phyloP scores from a whole-genome alignment of 768 basidiomycete species.

The Leccinum broughii region DNA sequence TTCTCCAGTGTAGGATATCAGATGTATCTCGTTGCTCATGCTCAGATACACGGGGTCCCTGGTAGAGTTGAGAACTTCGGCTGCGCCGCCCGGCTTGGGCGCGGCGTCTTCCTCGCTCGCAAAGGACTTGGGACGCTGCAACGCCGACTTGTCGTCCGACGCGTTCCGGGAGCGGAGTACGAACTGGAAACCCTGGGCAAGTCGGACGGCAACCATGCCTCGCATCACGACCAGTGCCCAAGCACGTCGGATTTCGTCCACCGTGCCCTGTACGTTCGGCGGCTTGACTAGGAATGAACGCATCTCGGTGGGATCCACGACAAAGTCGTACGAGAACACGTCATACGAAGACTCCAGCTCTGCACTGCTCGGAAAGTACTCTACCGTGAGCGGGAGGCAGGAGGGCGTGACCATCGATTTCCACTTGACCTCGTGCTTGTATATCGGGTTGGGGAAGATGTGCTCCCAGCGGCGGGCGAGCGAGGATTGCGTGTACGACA shows the following conservation, averaged over 20 bases:
- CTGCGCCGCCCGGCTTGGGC: conserved; percentile 61
- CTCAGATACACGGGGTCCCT: conserved; percentile 83
- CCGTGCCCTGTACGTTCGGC: conserved; percentile 45
- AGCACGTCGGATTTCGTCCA: conserved; percentile 60
- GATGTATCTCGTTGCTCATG: conserved; percentile 94
- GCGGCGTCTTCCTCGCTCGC: conserved; percentile 52
- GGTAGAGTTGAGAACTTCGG: conserved; percentile 61
- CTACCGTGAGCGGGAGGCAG: conserved; percentile 88
- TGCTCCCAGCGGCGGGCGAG: conserved; percentile 93
- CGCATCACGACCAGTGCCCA: conserved; percentile 86
- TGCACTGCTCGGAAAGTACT: conserved; percentile 75
- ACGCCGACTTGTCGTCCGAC: conserved; percentile 35
- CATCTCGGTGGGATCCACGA: conserved; percentile 82
- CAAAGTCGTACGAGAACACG: conserved; percentile 85
- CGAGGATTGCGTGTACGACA: conserved; percentile 64
- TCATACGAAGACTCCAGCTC: conserved; percentile 79
- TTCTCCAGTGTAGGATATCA: conserved; percentile 89
- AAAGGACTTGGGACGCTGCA: conserved; percentile 58
- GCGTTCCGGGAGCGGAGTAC: conserved; percentile 53
- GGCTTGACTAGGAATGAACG: conserved; percentile 83
- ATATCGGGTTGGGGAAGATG: conserved; percentile 67
- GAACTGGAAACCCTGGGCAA: conserved; percentile 95
- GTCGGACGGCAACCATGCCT: conserved; percentile 89
- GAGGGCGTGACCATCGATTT: conserved; percentile 79
- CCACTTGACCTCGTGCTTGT: conserved; percentile 93